phyloP scores from a whole-genome alignment of 2,329 filamentous ascomycete genomes.

The Tolypocladium ovalisporum region DNA sequence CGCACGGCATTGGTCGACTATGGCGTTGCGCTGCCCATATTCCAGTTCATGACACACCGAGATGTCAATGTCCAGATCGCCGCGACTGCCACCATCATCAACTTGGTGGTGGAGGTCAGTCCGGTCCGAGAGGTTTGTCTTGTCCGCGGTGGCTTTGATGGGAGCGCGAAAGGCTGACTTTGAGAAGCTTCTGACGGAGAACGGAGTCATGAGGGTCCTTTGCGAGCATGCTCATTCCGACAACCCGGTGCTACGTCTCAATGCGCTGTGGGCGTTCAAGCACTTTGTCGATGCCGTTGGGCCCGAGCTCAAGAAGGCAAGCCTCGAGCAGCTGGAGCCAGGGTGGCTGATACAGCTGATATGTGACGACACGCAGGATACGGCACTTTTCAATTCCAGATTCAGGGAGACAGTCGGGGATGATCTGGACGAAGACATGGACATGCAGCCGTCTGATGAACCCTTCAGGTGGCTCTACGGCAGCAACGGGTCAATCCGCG shows the following conservation, averaged over 20 bases:
- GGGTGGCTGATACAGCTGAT: conserved; percentile 76
- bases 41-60: conserved; percentile 61
- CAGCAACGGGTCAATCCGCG: conserved; percentile 17
- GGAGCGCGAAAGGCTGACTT: conserved; percentile 9
- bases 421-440: conserved; percentile 46
- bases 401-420: conserved; percentile 17
- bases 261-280: conserved; percentile 89
- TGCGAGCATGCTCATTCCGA: conserved; percentile 77
- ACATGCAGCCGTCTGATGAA: conserved; percentile 40
- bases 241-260: conserved; percentile 68
- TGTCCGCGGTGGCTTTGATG: not conserved
- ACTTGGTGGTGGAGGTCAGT: conserved; percentile 79
- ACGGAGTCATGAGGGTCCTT: conserved; percentile 63
- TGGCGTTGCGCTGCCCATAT: conserved; percentile 66
- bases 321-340: conserved; percentile 65
- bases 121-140: conserved; percentile 68
- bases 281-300: conserved; percentile 69
- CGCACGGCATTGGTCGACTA: conserved; percentile 82
- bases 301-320: conserved; percentile 63
- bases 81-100: conserved; percentile 74
- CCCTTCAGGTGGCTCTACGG: conserved; percentile 25
- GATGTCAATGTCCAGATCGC: conserved; percentile 76
- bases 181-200: conserved; percentile 57
- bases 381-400: conserved; percentile 30
- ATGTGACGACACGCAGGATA: conserved; percentile 48